Evolutionary conservation across 164 flowering plant species (phyloP), one percentile per base, ranked within the genome.

Genomic region (Macadamia tetraphylla): DNA sequence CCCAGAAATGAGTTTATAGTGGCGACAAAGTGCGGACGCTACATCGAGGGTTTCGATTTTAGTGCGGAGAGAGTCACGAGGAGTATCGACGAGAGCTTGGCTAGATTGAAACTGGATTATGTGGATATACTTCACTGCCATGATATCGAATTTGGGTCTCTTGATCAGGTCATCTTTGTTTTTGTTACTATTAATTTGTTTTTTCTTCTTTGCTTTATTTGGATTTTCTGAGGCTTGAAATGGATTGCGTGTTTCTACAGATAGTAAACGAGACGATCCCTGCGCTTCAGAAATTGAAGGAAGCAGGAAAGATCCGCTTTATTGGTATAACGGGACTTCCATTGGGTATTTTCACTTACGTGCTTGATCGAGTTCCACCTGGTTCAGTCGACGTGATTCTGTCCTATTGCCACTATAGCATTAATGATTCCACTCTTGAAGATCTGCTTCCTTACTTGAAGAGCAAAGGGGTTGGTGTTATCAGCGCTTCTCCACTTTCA

Each of bases 291-390:
- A 90, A 94, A 72, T 72, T 90, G 64, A 94, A 90, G 80, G 86
- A 87, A 79, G 75, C 84, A 3, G 99, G 98, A 72, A 94, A 94
- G 81, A 79, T 76, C 60, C 79, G 88, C 52, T 88, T 86, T 81
- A 84, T 92, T 71, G 99, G 97, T 59, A 90, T 94, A 58, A 94
- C 97, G 40, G 97, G 99, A 63, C 89, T 94, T 70, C 98, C 98
- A 6, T 78, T 92, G 75, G 82, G 51, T 17, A 73, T 90, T 43
- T 94, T 87, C 66, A 82, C 85, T 40, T 87, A 90, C 62, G 99
- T 94, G 66, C 86, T 94, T 14, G 97, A 92, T 75, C 80, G 97
- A 71, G 94, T 92, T 51, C 89, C 98, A 10, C 88, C 91, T 46
- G 99, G 98, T 59, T 75, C 94, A 7, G 83, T 94, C 30, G 99